These are phyloP conservation scores for Vitis rotundifolia DNA, from an alignment of 164 flowering plant species.

Conservation along the genomic window DNA sequence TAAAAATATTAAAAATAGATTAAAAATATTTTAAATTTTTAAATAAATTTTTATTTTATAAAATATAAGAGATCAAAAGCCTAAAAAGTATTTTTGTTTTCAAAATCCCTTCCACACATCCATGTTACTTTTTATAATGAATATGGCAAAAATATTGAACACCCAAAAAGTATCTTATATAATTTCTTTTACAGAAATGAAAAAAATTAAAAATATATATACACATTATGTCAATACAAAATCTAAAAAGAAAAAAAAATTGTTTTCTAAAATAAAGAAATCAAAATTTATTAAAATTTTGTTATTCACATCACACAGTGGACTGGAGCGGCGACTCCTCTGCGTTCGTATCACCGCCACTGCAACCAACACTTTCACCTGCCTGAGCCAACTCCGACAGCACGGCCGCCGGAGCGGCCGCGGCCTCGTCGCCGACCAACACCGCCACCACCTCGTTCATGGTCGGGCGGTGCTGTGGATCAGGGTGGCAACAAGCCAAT, in stretches of 20 bases:
- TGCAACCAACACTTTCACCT: neutral
- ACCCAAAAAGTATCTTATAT: no score
- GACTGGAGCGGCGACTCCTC: slow-evolving; percentile 2
- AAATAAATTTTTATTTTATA: no score
- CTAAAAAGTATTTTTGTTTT: no score
- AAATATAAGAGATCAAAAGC: no score
- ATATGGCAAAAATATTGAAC: no score
- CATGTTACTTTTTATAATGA: no score
- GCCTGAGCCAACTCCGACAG: slow-evolving; percentile 16
- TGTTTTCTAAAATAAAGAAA: neutral
- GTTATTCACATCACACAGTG: slow-evolving; percentile 9
- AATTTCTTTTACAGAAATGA: no score
- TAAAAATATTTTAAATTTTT: no score
- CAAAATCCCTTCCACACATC: no score
- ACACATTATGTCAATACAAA: neutral
- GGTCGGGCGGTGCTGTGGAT: slow-evolving; percentile 58
- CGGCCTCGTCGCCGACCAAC: slow-evolving; percentile 30
- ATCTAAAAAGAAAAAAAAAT: neutral
- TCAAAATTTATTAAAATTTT: neutral
- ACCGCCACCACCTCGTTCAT: slow-evolving; percentile 70
- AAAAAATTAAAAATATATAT: neutral
- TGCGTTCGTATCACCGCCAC: slow-evolving; percentile 1
- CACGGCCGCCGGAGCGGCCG: slow-evolving; percentile 26
- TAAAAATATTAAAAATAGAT: no score
- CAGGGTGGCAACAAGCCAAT: slow-evolving; percentile 74